A percentile compares a stretch with the other conserved stretches of the same genome.
Conservation (phyloP, 1,284 basidiomycete species). For the Sporisorium graminicola region DNA sequence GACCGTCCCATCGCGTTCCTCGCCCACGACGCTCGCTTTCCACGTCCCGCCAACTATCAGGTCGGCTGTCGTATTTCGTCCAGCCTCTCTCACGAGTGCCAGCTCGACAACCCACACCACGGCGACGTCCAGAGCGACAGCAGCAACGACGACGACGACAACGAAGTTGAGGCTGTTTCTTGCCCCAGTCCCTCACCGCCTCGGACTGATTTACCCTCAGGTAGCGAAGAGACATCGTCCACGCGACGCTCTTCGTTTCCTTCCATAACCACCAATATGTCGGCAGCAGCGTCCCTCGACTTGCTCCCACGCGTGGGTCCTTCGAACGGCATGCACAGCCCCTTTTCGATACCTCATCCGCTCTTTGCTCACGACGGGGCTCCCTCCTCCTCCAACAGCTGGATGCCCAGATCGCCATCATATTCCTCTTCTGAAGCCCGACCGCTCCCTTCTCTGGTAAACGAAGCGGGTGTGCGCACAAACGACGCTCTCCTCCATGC, state of each 20-base stretch:
- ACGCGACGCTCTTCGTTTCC: constrained; percentile 1
- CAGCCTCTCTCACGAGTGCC: constrained; percentile 31
- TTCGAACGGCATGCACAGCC: constrained; percentile 27
- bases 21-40: constrained; percentile 2
- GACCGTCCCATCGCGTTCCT: neutral
- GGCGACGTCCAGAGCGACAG: constrained; percentile 3
- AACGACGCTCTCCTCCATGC: constrained; percentile 37
- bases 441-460: constrained; percentile 5
- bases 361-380: constrained; percentile 31
- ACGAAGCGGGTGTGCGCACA: constrained; percentile 11
- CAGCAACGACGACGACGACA: constrained; percentile 2
- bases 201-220: neutral
- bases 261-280: constrained; percentile 17
- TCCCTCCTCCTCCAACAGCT: constrained; percentile 18
- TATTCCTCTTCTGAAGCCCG: neutral
- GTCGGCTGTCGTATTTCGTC: constrained; percentile 26
- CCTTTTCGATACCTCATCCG: constrained; percentile 48
- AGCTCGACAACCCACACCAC: neutral
- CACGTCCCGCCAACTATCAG: constrained; percentile 5
- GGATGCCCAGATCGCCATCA: constrained; percentile 15
- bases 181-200: neutral
- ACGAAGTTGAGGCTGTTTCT: neutral
- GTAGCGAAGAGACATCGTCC: neutral
- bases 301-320: constrained; percentile 31
- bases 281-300: constrained; percentile 28